phyloP scores from a whole-genome alignment of 345 rosid genomes.

The Rhodomyrtus tomentosa region DNA sequence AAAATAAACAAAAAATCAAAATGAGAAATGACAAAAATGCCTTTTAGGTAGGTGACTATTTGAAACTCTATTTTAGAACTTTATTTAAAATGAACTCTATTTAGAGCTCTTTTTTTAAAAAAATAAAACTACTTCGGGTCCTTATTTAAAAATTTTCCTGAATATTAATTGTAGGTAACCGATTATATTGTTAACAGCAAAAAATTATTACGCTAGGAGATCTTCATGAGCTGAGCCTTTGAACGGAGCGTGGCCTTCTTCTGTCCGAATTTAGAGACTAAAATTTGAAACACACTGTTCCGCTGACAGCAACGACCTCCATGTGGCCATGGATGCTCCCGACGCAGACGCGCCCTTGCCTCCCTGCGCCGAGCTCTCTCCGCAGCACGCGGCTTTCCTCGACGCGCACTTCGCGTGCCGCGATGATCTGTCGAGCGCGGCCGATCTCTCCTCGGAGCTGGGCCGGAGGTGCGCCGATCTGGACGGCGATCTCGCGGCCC shows the following conservation, averaged over 20 bases:
- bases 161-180: too few species aligned
- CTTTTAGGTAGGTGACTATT: too few species aligned
- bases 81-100: too few species aligned
- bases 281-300: not conserved
- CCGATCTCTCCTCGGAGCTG: constrained; percentile 25
- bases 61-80: too few species aligned
- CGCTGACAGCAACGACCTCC: not conserved
- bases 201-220: too few species aligned
- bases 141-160: too few species aligned
- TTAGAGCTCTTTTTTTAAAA: too few species aligned
- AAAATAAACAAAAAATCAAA: too few species aligned
- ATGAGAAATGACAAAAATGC: too few species aligned
- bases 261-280: not conserved
- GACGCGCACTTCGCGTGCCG: constrained; percentile 30
- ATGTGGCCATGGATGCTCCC: not conserved
- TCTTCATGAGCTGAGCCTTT: not conserved
- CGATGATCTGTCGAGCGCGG: constrained; percentile 25
- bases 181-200: too few species aligned
- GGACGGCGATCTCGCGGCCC: constrained; percentile 22
- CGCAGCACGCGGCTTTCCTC: constrained; percentile 16
- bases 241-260: not conserved
- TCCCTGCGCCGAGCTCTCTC: constrained; percentile 11
- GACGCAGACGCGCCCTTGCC: constrained; percentile 19
- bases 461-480: constrained; percentile 13
- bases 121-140: too few species aligned